Conservation (phyloP, 2,329 filamentous ascomycete species). For the Penicillium crustosum region DNA sequence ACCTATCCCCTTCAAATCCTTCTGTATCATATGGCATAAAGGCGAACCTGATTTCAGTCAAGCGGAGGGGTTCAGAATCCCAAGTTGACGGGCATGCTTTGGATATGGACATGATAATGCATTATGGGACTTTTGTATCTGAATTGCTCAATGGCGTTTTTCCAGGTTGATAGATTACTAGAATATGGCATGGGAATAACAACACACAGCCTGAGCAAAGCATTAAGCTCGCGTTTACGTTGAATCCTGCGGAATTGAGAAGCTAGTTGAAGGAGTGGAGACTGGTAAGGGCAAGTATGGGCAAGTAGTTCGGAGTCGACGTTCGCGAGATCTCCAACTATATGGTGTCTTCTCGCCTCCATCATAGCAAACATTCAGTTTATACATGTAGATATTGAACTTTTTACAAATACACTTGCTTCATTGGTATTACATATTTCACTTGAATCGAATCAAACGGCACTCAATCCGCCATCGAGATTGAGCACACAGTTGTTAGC, state of each 20-base stretch:
- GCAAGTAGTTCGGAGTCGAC: not conserved
- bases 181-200: not conserved
- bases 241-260: not conserved
- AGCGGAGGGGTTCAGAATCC: not conserved
- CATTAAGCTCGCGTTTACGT: not conserved
- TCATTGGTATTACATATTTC: not conserved
- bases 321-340: not conserved
- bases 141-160: not conserved
- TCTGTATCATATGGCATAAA: slow-evolving; percentile 22
- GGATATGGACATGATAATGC: not conserved
- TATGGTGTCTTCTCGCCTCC: not conserved
- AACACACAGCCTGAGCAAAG: not conserved
- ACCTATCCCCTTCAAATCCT: not conserved
- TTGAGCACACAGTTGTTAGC: slow-evolving; percentile 86
- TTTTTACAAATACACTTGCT: not conserved
- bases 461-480: slow-evolving; percentile 80
- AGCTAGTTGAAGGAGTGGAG: not conserved
- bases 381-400: not conserved
- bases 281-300: not conserved
- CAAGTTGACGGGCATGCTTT: not conserved
- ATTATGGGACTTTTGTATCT: not conserved
- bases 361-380: not conserved
- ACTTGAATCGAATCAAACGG: slow-evolving; percentile 44
- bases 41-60: slow-evolving; percentile 7
- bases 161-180: not conserved